These are phyloP conservation scores for Smithsoniella earleae DNA, from an alignment of 163 green algal genomes.

Conservation along the genomic window DNA sequence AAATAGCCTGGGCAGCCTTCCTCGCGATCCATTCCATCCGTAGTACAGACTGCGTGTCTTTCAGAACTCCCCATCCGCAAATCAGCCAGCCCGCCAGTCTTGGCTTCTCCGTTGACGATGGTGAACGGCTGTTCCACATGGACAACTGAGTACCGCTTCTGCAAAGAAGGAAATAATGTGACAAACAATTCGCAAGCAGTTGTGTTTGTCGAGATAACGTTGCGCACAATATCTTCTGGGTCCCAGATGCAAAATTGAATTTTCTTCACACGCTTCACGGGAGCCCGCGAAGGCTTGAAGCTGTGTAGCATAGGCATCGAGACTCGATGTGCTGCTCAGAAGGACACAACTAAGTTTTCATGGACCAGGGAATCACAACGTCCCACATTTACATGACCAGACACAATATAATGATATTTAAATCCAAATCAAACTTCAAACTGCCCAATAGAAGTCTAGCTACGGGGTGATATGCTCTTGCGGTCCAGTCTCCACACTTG, in stretches of 20 bases:
- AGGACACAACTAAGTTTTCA: no score
- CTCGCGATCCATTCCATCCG: constrained; percentile 64
- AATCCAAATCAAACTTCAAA: no score
- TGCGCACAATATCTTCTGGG: constrained; percentile 92
- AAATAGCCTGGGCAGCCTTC: constrained; percentile 91
- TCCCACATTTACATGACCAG: no score
- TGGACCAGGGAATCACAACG: no score
- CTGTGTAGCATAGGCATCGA: constrained; percentile 57
- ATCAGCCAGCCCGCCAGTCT: constrained; percentile 82
- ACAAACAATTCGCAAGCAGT: neutral
- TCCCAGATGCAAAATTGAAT: constrained; percentile 93
- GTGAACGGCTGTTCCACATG: constrained; percentile 79
- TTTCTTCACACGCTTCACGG: constrained; percentile 74
- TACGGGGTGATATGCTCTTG: no score
- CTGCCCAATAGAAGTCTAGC: no score
- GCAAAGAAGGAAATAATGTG: constrained; percentile 30
- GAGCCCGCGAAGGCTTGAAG: constrained; percentile 70
- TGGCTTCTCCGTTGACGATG: constrained; percentile 83
- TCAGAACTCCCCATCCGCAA: constrained; percentile 92
- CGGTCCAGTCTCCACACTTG: no score
- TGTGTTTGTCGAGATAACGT: neutral
- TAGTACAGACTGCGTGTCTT: constrained; percentile 70
- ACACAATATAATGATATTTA: no score
- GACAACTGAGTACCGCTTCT: constrained; percentile 89
- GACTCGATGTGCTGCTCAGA: no score